These are phyloP conservation scores for Scutellaria baicalensis DNA, from an alignment of 257 asterid species.

Conservation along the genomic window DNA sequence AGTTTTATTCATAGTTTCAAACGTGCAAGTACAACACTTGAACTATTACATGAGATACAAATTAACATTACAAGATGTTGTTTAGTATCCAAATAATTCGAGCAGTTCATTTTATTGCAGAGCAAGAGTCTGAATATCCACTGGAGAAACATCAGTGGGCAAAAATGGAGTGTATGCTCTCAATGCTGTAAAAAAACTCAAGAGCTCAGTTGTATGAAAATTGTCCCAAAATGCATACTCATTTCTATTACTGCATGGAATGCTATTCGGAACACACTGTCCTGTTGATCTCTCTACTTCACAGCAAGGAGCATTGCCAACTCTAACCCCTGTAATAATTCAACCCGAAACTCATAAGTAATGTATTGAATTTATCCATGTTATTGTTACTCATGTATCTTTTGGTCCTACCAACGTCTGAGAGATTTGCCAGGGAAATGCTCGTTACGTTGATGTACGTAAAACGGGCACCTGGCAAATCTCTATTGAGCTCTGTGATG, in stretches of 20 bases:
- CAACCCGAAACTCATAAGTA: too few species aligned
- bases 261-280: slow-evolving; percentile 7
- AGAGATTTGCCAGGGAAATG: slow-evolving; percentile 24
- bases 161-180: slow-evolving; percentile 22
- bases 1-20: too few species aligned
- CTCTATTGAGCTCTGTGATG: slow-evolving; percentile 28
- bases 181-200: neutral
- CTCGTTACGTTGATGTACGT: slow-evolving; percentile 33
- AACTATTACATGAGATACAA: too few species aligned
- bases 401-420: slow-evolving; percentile 20
- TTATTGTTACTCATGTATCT: neutral
- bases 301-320: slow-evolving; percentile 31
- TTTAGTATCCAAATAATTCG: too few species aligned
- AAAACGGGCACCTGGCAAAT: slow-evolving; percentile 26
- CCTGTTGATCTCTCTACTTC: neutral
- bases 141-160: slow-evolving; percentile 29
- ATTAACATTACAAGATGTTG: too few species aligned
- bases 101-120: too few species aligned
- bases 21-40: too few species aligned
- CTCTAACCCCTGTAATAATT: slow-evolving; percentile 6
- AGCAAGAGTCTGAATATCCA: slow-evolving; percentile 24
- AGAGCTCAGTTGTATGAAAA: slow-evolving; percentile 23
- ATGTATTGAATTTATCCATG: too few species aligned
- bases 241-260: slow-evolving; percentile 24
- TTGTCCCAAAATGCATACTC: slow-evolving; percentile 23